These are phyloP conservation scores for Xylaria nigripes DNA, from an alignment of 495 filamentous ascomycete genomes.

Conservation along the genomic window DNA sequence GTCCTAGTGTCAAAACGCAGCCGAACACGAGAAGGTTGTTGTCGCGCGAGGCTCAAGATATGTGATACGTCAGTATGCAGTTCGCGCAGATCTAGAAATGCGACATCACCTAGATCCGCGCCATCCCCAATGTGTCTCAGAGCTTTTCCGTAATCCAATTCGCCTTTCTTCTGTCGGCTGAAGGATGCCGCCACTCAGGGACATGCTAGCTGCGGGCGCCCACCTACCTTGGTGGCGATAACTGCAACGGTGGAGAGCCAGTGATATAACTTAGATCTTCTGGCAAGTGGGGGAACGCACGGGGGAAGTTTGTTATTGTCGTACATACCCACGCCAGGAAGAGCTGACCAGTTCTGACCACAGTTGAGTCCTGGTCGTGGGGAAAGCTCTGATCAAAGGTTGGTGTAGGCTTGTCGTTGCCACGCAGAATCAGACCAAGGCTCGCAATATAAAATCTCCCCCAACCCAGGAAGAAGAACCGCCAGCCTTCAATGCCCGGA, in stretches of 20 bases:
- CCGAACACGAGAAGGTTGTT: constrained; percentile 5
- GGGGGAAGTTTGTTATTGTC: not conserved
- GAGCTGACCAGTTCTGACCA: too few relatives aligned
- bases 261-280: not conserved
- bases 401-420: not conserved
- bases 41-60: constrained; percentile 4
- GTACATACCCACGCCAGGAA: not conserved
- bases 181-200: constrained; percentile 2
- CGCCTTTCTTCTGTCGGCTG: constrained; percentile 10
- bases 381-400: not conserved
- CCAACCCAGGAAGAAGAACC: not conserved
- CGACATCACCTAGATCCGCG: not conserved
- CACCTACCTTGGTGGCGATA: not conserved
- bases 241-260: constrained; percentile 1
- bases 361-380: too few relatives aligned
- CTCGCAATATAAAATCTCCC: not conserved
- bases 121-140: not conserved
- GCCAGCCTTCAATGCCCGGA: not conserved
- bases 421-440: not conserved
- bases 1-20: constrained; percentile 2
- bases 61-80: constrained; percentile 3
- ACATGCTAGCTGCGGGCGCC: constrained; percentile 4
- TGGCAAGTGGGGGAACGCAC: not conserved
- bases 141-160: constrained; percentile 1
- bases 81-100: constrained; percentile 8